A percentile compares a stretch with the other conserved stretches of the same genome.
These are phyloP conservation scores for Nakazawaea ambrosiae DNA, from an alignment of 805 yeast species.

Conservation along the genomic window DNA sequence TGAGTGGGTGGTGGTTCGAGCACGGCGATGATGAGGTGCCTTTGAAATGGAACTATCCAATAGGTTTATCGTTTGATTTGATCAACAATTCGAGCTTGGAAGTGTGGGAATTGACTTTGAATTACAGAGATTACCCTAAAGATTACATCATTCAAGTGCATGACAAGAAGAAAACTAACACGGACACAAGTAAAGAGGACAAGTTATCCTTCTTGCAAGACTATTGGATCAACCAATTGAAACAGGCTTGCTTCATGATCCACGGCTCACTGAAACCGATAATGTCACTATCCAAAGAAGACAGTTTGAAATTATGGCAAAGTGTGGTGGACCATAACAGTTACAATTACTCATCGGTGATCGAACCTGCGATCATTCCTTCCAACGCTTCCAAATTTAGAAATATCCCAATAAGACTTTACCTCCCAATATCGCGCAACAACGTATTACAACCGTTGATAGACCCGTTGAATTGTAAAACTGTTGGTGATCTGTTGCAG, in stretches of 20 bases:
- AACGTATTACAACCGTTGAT: slow-evolving; percentile 27
- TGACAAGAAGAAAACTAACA: too few relatives aligned
- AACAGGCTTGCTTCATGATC: slow-evolving; percentile 71
- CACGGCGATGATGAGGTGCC: slow-evolving; percentile 52
- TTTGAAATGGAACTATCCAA: slow-evolving; percentile 70
- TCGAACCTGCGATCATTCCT: slow-evolving; percentile 23
- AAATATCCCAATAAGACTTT: slow-evolving; percentile 42
- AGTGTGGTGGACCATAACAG: slow-evolving; percentile 30
- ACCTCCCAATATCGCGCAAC: slow-evolving; percentile 28
- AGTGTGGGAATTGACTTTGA: slow-evolving; percentile 41
- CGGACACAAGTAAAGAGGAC: not conserved
- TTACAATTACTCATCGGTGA: slow-evolving; percentile 15
- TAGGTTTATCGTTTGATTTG: slow-evolving; percentile 61
- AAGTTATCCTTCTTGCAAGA: slow-evolving; percentile 27
- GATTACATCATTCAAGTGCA: slow-evolving; percentile 35
- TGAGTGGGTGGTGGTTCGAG: slow-evolving; percentile 56
- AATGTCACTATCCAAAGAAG: slow-evolving; percentile 66
- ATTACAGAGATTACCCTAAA: slow-evolving; percentile 34
- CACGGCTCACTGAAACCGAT: slow-evolving; percentile 74
- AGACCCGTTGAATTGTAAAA: slow-evolving; percentile 14
- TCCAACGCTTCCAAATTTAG: slow-evolving; percentile 17
- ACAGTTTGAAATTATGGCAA: slow-evolving; percentile 52
- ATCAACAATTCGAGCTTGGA: slow-evolving; percentile 14
- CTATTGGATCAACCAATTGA: slow-evolving; percentile 70
- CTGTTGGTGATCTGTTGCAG: slow-evolving; percentile 34